Conservation (phyloP, 2,329 filamentous ascomycete species). For the Aspergillus costaricaensis region DNA sequence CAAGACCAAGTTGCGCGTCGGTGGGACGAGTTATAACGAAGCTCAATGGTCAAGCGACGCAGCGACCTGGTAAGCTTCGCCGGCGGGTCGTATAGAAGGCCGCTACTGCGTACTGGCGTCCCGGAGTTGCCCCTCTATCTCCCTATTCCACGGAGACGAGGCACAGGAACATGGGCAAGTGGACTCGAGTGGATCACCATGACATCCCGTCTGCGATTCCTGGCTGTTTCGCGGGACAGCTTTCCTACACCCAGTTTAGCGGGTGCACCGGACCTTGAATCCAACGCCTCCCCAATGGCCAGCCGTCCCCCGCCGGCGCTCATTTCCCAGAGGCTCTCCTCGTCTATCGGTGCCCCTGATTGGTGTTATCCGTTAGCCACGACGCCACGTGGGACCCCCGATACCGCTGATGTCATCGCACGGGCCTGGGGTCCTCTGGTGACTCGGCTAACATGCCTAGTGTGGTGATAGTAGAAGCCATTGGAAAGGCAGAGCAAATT, state of each 20-base stretch:
- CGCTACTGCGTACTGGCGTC: not conserved
- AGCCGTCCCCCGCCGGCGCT: not conserved
- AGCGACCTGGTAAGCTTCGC: not conserved
- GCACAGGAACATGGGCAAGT: not conserved
- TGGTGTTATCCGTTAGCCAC: not conserved
- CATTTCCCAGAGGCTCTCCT: not conserved
- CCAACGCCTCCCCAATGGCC: not conserved
- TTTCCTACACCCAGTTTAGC: conserved; percentile 1
- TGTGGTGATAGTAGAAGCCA: not conserved
- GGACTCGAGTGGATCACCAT: not conserved
- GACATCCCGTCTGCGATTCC: not conserved
- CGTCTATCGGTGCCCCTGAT: not conserved
- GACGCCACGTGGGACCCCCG: conserved; percentile 3
- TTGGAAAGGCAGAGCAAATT: not conserved
- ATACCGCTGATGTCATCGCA: not conserved
- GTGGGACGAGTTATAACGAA: not conserved
- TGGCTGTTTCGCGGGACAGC: not conserved
- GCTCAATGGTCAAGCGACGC: not conserved
- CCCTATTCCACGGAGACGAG: not conserved
- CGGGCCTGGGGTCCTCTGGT: not conserved
- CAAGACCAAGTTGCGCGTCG: not conserved
- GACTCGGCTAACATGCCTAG: not conserved
- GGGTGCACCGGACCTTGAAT: not conserved
- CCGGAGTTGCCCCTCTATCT: not conserved
- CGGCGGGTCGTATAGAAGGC: not conserved